Evolutionary conservation across 225 moss, liverwort and hornwort genomes (phyloP).

Genomic region (Rhytidiadelphus loreus): DNA sequence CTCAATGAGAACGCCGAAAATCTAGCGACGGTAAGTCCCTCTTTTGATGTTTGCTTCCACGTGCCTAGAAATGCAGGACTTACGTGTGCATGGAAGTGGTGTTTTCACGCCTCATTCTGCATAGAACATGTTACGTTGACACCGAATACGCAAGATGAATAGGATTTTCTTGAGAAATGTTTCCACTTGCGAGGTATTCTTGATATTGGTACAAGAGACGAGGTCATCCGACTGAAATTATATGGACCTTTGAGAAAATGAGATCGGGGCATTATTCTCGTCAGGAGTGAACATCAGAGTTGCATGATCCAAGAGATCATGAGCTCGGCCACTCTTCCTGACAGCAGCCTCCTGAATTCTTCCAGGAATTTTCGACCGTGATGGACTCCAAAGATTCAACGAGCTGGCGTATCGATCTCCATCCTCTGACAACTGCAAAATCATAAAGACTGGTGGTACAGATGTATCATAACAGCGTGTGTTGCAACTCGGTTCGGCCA

Average conservation of each 20-base stretch:
- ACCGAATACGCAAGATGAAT: background rate
- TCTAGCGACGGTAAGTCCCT: background rate
- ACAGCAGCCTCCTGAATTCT: background rate
- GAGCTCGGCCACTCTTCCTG: background rate
- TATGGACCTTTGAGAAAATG: background rate
- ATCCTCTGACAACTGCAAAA: background rate
- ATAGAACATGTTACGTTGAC: background rate
- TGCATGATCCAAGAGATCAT: conserved; percentile 1
- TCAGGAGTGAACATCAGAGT: background rate
- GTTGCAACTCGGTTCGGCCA: conserved; percentile 8
- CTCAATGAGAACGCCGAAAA: background rate
- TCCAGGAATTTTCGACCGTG: background rate
- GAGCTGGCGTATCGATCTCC: background rate
- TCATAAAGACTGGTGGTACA: background rate
- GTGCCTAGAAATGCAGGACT: background rate
- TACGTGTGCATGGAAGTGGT: background rate
- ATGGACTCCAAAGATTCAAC: background rate
- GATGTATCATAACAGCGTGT: conserved; percentile 17
- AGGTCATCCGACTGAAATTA: background rate
- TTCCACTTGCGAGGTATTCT: background rate
- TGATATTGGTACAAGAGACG: background rate
- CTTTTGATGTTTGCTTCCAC: background rate
- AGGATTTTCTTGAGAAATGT: background rate
- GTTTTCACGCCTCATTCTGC: background rate
- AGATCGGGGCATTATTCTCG: background rate